Base-by-base conservation (phyloP, 257 asterid genomes). In the Parsonsia alboflavescens region DNA sequence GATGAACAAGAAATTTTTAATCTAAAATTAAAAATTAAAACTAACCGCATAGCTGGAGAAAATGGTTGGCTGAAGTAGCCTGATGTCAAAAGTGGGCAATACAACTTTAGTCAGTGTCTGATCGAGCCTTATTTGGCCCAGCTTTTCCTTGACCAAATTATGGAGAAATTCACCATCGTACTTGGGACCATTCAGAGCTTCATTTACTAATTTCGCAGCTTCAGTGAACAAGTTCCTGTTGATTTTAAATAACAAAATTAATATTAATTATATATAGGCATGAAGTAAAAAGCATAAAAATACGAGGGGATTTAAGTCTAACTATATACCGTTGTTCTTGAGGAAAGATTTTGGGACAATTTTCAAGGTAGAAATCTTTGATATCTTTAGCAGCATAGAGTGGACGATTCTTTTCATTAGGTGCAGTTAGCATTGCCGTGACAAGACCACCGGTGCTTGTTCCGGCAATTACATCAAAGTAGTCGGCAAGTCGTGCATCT, bases 371-470 rank as follows among this genome's bases (percentile, higher is more conserved):
- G 72, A 87, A 89, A 10, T 84, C 78, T 10, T 67, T 81, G 71
- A 89, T 84, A 61, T 87, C 90, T 71, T 86, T 87, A 36, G 96
- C 92, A 0, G 91, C 79, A 56, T 41, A 86, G 39, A 85, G 45
- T 3, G 94, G 90, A 15, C 94, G 89, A 15, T 80, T 70, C 21
- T 82, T 85, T 16, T 73, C 46, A 50, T 82, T 74, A 0, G 96
- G 96, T 10, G 92, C 85, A 1, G 92, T 62, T 28, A 87, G 24
- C 96, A 89, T 87, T 24, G 92, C 88, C 0, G 92, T 82, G 22
- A 89, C 83, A 0, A 89, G 76, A 6, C 96, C 96, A 5, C 96
- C 96, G 0, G 96, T 89, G 80, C 92, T 89, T 5, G 96, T 89
- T 69, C 92, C 96, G 1, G 96, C 84, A 2, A 89, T 83, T 7